Base-by-base conservation (phyloP, 1,139 yeast genomes). In the Spencermartinsiella ligniputridi region DNA sequence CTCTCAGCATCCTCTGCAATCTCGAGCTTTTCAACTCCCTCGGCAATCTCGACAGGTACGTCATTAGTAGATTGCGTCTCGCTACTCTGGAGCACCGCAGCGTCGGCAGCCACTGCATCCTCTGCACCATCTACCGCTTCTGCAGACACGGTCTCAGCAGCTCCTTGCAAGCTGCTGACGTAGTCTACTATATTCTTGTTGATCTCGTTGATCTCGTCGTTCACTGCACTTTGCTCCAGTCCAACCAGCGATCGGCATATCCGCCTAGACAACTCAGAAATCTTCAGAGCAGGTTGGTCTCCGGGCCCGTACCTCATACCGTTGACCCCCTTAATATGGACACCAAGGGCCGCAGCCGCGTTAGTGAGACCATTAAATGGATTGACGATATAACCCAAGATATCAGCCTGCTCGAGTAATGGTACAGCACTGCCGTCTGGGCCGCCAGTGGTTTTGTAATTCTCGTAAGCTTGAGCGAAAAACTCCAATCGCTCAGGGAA, bases 401-500 rank as follows among this genome's bases (percentile, higher is more conserved):
- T 27, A 11, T n/a, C 5, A 5, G 32, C 32, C 15, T 9, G 15
- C 8, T 27, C 5, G 12, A 9, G 5, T 15, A 27, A 27, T 5
- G 13, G 8, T 27, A 15, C 15, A 5, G 32, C 15, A 11, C 15
- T n/a, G 13, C 15, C 32, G 32, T 27, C 32, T 5, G 15, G 12
- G 15, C 32, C 32, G 11, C 25, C 25, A 6, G 25, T 22, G 15
- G 15, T 5, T n/a, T 27, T 27, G 32, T 9, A 27, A 9, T 6
- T 9, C n/a, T 27, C 32, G 15, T 8, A 27, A 5, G 8, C 15
- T 27, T 41, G 21, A 1, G 37, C 37, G 15, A 44, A 44, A 34
- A 25, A 44, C 27, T 40, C 20, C 2, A 30, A 35, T 15, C 35
- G 18, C 15, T 19, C 37, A 11, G 47, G 41, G 4, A 35, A 21